Conservation (phyloP, 306 rosid species). For the Glycine soja region DNA sequence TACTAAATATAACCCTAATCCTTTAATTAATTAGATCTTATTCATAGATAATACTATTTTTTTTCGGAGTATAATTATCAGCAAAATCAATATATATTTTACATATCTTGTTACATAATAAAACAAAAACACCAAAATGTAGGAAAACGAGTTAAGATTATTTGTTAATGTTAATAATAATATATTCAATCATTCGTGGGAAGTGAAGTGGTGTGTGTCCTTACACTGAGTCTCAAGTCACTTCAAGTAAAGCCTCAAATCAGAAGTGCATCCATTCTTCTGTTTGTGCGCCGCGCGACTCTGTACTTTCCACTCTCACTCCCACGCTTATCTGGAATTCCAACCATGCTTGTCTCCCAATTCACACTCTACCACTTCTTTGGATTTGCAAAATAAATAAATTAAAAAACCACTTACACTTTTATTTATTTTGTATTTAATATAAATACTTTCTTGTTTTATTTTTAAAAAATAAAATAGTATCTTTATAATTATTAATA, state of each 20-base stretch:
- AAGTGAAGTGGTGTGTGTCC: not conserved
- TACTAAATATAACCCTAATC: no score
- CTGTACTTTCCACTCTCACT: slow-evolving; percentile 38
- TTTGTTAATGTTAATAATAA: slow-evolving; percentile 1
- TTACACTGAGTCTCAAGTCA: slow-evolving; percentile 22
- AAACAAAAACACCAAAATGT: not conserved
- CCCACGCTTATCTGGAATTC: slow-evolving; percentile 38
- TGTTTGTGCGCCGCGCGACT: slow-evolving; percentile 34
- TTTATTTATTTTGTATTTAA: no score
- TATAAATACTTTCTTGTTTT: no score
- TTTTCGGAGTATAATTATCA: no score
- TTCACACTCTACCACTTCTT: slow-evolving; percentile 20
- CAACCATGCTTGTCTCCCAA: slow-evolving; percentile 42
- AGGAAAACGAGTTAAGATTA: not conserved
- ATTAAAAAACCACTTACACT: not conserved
- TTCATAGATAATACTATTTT: no score
- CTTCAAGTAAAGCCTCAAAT: slow-evolving; percentile 29
- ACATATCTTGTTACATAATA: no score
- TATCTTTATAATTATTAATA: no score
- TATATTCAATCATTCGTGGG: slow-evolving; percentile 6
- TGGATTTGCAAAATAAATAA: not conserved
- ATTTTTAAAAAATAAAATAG: no score
- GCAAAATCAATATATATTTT: no score
- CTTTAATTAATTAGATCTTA: no score
- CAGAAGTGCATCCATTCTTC: slow-evolving; percentile 5